Percentiles rank a stretch among this genome's conserved stretches.
phyloP scores from a whole-genome alignment of 306 rosid species.

The Pterocarpus santalinus region DNA sequence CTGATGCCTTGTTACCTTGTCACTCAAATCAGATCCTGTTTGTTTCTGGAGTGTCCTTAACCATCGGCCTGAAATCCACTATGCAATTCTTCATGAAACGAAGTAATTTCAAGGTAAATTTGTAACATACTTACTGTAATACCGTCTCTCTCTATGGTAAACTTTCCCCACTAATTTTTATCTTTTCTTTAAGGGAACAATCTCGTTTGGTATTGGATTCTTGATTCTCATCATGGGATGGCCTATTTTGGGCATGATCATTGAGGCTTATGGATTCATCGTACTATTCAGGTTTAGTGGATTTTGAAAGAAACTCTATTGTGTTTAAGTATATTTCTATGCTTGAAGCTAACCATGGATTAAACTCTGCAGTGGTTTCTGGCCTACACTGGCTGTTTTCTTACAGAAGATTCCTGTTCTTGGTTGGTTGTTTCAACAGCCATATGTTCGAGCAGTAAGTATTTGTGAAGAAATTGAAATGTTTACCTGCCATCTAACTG shows the following conservation, averaged over 20 bases:
- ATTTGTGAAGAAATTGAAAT: slow-evolving; percentile 34
- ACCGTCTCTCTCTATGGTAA: slow-evolving; percentile 22
- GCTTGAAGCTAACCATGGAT: slow-evolving; percentile 50
- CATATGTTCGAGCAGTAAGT: slow-evolving; percentile 85
- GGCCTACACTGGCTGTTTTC: slow-evolving; percentile 98
- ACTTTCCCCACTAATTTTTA: slow-evolving; percentile 12
- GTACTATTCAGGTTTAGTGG: slow-evolving; percentile 83
- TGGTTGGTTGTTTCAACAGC: slow-evolving; percentile 95
- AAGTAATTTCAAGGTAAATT: slow-evolving; percentile 84
- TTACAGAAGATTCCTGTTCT: slow-evolving; percentile 92
- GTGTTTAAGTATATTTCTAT: slow-evolving; percentile 27
- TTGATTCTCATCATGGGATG: slow-evolving; percentile 87
- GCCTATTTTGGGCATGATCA: slow-evolving; percentile 95
- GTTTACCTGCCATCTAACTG: background rate
- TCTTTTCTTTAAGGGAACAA: slow-evolving; percentile 73
- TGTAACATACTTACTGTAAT: slow-evolving; percentile 11
- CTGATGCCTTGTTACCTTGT: slow-evolving; percentile 50
- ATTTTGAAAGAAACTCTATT: slow-evolving; percentile 37
- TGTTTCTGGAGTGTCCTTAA: slow-evolving; percentile 92
- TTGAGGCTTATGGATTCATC: slow-evolving; percentile 93
- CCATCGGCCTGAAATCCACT: slow-evolving; percentile 91
- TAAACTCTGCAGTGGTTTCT: slow-evolving; percentile 86
- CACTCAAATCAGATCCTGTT: slow-evolving; percentile 82
- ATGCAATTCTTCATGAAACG: slow-evolving; percentile 97
- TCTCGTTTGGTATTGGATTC: slow-evolving; percentile 95